A percentile compares a stretch with the other conserved stretches of the same genome.
Conservation (phyloP, 2,329 filamentous ascomycete genomes). For the Dactylellina cionopaga region DNA sequence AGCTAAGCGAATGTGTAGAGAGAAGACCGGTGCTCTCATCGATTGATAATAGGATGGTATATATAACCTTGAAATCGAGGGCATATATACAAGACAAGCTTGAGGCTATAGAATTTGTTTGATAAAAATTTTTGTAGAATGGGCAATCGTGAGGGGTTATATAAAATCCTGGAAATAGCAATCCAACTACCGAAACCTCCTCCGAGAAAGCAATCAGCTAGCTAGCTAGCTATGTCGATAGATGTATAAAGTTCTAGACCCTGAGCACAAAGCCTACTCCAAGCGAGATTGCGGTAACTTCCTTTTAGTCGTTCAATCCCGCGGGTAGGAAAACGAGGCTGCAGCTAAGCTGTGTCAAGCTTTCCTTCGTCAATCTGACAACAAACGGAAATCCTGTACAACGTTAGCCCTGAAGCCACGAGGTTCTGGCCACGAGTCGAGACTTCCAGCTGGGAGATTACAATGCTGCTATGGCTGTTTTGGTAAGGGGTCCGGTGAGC, state of each 20-base stretch:
- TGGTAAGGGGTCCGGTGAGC: slow-evolving; percentile 18
- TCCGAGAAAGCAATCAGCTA: slow-evolving; percentile 23
- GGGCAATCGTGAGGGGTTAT: slow-evolving; percentile 7
- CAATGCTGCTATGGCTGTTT: slow-evolving; percentile 7
- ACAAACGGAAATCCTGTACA: slow-evolving; percentile 16
- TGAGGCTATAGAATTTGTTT: slow-evolving; percentile 5
- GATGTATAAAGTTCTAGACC: slow-evolving; percentile 28
- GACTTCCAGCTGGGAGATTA: neutral
- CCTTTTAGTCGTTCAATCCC: slow-evolving; percentile 4
- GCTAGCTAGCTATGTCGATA: slow-evolving; percentile 17
- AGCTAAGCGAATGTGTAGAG: slow-evolving; percentile 17
- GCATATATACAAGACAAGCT: slow-evolving; percentile 39
- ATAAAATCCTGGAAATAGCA: slow-evolving; percentile 24
- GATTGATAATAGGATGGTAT: slow-evolving; percentile 26
- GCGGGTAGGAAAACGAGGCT: slow-evolving; percentile 6
- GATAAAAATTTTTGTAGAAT: neutral
- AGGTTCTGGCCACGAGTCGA: slow-evolving; percentile 35
- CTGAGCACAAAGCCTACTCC: slow-evolving; percentile 11
- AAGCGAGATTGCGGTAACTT: slow-evolving; percentile 13
- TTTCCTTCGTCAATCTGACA: neutral
- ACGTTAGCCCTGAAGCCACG: slow-evolving; percentile 16
- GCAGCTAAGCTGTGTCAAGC: slow-evolving; percentile 31
- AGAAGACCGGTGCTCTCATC: slow-evolving; percentile 36
- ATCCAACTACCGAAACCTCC: slow-evolving; percentile 24
- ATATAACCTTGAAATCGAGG: slow-evolving; percentile 17